phyloP scores from a whole-genome alignment of 2,329 filamentous ascomycete species.

The Volutella citrinella region DNA sequence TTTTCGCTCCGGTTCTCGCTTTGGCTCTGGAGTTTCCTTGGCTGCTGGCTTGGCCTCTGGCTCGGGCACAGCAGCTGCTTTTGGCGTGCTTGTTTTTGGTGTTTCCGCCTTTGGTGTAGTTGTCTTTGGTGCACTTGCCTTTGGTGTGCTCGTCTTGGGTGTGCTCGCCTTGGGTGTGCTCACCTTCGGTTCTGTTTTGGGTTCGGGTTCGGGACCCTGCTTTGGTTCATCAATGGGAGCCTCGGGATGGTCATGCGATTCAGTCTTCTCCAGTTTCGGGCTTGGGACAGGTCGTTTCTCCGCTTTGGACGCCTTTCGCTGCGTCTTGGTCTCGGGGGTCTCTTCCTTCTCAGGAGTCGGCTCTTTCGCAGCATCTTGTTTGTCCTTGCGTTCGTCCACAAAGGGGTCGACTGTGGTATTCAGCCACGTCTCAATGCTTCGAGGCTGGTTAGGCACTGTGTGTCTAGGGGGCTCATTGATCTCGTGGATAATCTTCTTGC shows the following conservation, averaged over 20 bases:
- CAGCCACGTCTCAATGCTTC: constrained; percentile 65
- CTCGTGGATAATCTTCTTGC: constrained; percentile 64
- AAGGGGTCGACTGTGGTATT: constrained; percentile 62
- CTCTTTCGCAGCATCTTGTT: constrained; percentile 12
- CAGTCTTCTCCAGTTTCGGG: too few relatives aligned
- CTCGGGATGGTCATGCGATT: too few relatives aligned
- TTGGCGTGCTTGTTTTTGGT: not conserved
- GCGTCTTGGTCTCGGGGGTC: constrained; percentile 3
- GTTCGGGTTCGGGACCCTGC: constrained; percentile 1
- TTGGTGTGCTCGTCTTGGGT: too few relatives aligned
- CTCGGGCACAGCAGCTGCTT: not conserved
- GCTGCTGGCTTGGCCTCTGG: constrained; percentile 8
- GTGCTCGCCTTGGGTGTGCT: too few relatives aligned
- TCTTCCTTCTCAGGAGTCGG: constrained; percentile 9
- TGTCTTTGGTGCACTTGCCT: too few relatives aligned
- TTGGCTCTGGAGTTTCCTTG: constrained; percentile 7
- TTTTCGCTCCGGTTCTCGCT: constrained; percentile 16
- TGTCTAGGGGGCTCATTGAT: constrained; percentile 54
- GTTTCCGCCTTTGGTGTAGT: constrained; percentile 3
- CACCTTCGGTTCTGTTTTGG: constrained; percentile 2
- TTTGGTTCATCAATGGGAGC: constrained; percentile 6
- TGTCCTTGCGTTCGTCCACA: constrained; percentile 39
- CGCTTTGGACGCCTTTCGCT: constrained; percentile 21
- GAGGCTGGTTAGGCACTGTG: constrained; percentile 51
- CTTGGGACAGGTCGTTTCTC: constrained; percentile 19